Base-by-base conservation (phyloP, 352 stramenopile genomes). In the Globisporangium cederbergense region DNA sequence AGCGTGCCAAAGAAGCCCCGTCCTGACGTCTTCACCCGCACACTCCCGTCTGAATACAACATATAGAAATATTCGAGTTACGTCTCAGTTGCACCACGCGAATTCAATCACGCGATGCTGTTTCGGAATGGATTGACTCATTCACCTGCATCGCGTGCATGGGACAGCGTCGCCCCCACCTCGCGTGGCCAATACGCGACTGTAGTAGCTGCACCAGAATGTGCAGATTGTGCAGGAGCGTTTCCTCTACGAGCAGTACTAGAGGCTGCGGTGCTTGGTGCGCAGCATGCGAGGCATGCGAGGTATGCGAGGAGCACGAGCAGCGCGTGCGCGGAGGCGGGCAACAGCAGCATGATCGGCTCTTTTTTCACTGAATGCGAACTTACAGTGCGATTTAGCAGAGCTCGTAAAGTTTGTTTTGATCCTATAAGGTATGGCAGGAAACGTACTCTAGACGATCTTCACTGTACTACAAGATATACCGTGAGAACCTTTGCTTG, bases 171-270 rank as follows among this genome's bases (percentile, higher is more conserved):
- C 45, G 60, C 51, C 43, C 73, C 46, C 18, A 52, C 46, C 1
- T 78, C 60, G 57, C 73, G 71, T 5, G 71, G 72, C 72, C 74
- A 81, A 40, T 77, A 59, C 22, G 64, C 64, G 7, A 77, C 60
- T 18, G 63, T 72, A 49, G 62, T 6, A 8, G 67, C 28, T 30
- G 52, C 16, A 22, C 22, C 32, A 58, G 11, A 11, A 9, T 55
- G 22, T 53, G 4, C 4, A 14, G 36, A 40, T 40, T 53, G n/a
- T 36, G 51, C 16, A 14, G 6, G 13, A 20, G 30, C 16, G 16
- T 57, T 36, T 43, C 30, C 18, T 6, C 22, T 8, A 8, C 28
- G 30, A 57, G 28, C 7, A 25, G 16, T 9, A 57, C 51, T 25
- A 2, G 51, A 57, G 43, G 51, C 30, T 9, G 51, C 51, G 42